Percentiles rank a stretch among this genome's conserved stretches.
Conservation (phyloP, 176 grass and related monocot genomes). For the Oryza meyeriana region DNA sequence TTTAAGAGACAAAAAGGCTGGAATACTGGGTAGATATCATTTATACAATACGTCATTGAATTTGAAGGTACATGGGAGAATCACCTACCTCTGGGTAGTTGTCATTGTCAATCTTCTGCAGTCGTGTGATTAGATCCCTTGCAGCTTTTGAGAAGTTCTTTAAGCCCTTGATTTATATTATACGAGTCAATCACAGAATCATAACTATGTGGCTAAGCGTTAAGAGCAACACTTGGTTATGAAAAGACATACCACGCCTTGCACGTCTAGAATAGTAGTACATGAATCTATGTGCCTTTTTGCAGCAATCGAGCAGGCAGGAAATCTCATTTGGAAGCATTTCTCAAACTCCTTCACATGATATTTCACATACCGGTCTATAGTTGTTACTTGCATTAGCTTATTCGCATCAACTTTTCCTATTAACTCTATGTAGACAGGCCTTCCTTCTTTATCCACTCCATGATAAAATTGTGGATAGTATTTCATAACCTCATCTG, state of each 20-base stretch:
- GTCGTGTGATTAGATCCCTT: conserved; percentile 76
- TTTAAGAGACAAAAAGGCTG: neutral
- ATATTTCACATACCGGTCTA: conserved; percentile 89
- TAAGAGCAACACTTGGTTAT: conserved; percentile 20
- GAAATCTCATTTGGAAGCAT: conserved; percentile 75
- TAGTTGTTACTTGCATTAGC: conserved; percentile 70
- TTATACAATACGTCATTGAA: neutral
- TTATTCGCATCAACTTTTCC: conserved; percentile 84
- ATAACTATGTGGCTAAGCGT: neutral
- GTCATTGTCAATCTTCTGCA: conserved; percentile 93
- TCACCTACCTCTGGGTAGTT: conserved; percentile 92
- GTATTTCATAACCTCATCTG: conserved; percentile 58
- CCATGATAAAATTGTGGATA: conserved; percentile 97
- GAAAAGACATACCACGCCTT: conserved; percentile 71
- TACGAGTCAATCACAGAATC: conserved; percentile 25
- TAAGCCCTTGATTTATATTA: conserved; percentile 63
- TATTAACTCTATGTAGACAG: conserved; percentile 83
- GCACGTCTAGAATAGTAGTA: conserved; percentile 87
- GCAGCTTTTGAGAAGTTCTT: conserved; percentile 95
- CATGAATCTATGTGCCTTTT: conserved; percentile 70
- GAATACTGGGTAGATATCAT: conserved; percentile 78
- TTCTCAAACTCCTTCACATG: conserved; percentile 81
- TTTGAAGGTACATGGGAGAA: neutral
- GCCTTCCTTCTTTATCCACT: conserved; percentile 90
- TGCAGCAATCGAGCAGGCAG: conserved; percentile 77